Evolutionary conservation across 345 rosid genomes (phyloP).

Genomic region (Acer yangbiense): DNA sequence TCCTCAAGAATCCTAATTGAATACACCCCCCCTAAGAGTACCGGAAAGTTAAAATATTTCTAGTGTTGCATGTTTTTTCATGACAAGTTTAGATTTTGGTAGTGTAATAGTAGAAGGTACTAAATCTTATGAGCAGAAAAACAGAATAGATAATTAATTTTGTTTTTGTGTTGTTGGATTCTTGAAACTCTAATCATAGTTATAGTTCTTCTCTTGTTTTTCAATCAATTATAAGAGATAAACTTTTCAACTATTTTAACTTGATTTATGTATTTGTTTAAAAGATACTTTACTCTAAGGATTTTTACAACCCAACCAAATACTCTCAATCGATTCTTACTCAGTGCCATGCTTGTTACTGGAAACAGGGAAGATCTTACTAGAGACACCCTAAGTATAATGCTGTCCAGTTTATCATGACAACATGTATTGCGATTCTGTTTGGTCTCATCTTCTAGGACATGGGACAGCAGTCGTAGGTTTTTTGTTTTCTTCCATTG

Average conservation of each 20-base stretch:
- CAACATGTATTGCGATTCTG: constrained; percentile 48
- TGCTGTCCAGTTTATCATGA: constrained; percentile 69
- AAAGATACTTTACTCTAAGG: constrained; percentile 26
- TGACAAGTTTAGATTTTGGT: too few species aligned
- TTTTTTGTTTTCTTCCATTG: not conserved
- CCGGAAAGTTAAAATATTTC: too few species aligned
- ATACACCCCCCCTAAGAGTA: too few species aligned
- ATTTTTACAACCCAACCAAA: constrained; percentile 59
- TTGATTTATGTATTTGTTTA: too few species aligned
- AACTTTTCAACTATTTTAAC: not conserved
- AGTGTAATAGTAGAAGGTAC: too few species aligned
- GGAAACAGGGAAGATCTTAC: constrained; percentile 77
- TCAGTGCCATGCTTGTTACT: constrained; percentile 72
- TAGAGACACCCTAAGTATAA: constrained; percentile 83
- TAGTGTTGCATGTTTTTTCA: too few species aligned
- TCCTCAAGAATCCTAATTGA: too few species aligned
- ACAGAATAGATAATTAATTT: too few species aligned
- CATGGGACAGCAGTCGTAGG: constrained; percentile 58
- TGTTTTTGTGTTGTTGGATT: too few species aligned
- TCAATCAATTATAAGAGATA: not conserved
- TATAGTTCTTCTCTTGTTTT: not conserved
- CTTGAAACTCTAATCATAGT: too few species aligned
- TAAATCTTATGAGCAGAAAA: too few species aligned
- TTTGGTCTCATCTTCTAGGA: constrained; percentile 84
- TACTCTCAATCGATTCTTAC: constrained; percentile 63